These are phyloP conservation scores for Termitomyces titanicus DNA, from an alignment of 768 basidiomycete genomes.

Conservation along the genomic window DNA sequence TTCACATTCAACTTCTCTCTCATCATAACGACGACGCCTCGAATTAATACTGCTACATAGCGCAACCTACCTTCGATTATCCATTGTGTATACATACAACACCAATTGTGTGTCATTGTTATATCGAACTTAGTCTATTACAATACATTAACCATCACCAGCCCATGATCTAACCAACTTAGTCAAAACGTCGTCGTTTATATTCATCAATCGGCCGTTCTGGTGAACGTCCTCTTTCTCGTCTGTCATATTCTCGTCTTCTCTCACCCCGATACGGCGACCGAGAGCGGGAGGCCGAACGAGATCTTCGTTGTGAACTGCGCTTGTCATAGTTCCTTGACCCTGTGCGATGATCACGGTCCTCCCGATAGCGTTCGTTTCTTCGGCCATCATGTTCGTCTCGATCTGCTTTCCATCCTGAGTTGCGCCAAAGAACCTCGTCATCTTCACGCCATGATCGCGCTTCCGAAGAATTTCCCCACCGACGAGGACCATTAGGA, in stretches of 20 bases:
- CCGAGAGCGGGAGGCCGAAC: constrained; percentile 26
- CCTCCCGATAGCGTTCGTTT: constrained; percentile 15
- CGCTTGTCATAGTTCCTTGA: constrained; percentile 23
- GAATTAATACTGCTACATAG: too few species aligned
- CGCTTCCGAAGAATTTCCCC: constrained; percentile 27
- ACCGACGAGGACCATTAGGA: constrained; percentile 26
- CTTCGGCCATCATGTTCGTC: constrained; percentile 18
- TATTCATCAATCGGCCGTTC: constrained; percentile 28
- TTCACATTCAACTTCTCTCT: too few species aligned
- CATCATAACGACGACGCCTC: too few species aligned
- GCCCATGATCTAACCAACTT: constrained; percentile 12
- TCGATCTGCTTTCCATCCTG: constrained; percentile 24
- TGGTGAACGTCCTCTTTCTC: constrained; percentile 26
- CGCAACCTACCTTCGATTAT: too few species aligned
- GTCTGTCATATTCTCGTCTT: constrained; percentile 19
- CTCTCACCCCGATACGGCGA: constrained; percentile 23
- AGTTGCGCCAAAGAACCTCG: constrained; percentile 15
- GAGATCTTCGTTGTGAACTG: constrained; percentile 23
- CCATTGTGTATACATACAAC: background rate
- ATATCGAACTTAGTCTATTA: background rate
- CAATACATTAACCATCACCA: background rate
- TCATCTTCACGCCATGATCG: constrained; percentile 33
- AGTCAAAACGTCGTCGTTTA: constrained; percentile 59
- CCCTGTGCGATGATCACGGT: constrained; percentile 6
- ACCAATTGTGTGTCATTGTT: background rate